Evolutionary conservation across 805 yeast species (phyloP).

Genomic region (Kazachstania viticola): DNA sequence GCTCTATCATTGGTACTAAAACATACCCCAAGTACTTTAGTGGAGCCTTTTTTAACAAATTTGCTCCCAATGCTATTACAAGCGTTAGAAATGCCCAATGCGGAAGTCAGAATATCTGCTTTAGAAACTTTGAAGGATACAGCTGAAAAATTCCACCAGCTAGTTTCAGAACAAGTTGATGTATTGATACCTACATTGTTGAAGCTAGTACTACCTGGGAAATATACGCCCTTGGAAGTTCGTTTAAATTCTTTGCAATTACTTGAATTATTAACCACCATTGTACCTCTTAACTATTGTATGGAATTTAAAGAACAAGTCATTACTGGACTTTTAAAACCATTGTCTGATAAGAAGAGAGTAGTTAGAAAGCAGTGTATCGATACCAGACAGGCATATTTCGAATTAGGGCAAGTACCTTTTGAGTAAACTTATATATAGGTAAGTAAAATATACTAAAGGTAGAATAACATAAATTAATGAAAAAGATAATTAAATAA

Average conservation of each 20-base stretch:
- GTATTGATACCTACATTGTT: constrained; percentile 47
- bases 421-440: too few species aligned
- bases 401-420: constrained; percentile 37
- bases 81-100: constrained; percentile 39
- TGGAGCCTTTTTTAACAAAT: constrained; percentile 49
- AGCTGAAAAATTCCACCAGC: constrained; percentile 41
- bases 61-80: constrained; percentile 65
- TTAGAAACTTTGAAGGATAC: constrained; percentile 47
- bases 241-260: constrained; percentile 48
- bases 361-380: constrained; percentile 64
- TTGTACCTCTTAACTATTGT: constrained; percentile 32
- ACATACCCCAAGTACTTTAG: constrained; percentile 49
- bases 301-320: constrained; percentile 42
- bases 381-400: constrained; percentile 68
- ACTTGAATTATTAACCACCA: constrained; percentile 35
- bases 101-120: constrained; percentile 47
- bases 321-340: constrained; percentile 35
- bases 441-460: too few species aligned
- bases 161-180: constrained; percentile 43
- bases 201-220: constrained; percentile 16
- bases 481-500: too few species aligned
- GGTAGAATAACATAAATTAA: too few species aligned
- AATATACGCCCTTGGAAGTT: constrained; percentile 35
- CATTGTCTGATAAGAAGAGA: constrained; percentile 66
- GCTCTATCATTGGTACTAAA: constrained; percentile 59